Evolutionary conservation across 2,329 filamentous ascomycete species (phyloP).

Genomic region (Nannizziopsis arthrosporioides): DNA sequence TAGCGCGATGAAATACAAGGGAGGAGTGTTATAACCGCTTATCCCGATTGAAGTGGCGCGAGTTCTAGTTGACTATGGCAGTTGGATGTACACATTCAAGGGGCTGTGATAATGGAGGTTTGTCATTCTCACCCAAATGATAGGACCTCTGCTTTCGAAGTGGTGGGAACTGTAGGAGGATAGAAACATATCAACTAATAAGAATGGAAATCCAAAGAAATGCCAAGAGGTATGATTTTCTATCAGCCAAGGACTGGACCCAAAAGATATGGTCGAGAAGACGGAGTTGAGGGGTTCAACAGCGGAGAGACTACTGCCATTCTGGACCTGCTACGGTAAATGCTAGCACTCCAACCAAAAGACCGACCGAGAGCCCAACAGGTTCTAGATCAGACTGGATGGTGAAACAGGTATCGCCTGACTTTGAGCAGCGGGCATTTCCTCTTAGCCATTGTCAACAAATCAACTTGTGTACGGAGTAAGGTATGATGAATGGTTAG

Average conservation of each 20-base stretch:
- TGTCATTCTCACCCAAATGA: slow-evolving; percentile 10
- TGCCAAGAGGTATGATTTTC: slow-evolving; percentile 14
- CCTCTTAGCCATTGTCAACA: no score
- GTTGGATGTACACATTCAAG: slow-evolving; percentile 18
- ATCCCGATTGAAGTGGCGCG: slow-evolving; percentile 14
- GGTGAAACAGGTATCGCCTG: slow-evolving; percentile 14
- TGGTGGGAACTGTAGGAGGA: slow-evolving; percentile 19
- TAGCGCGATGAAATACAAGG: slow-evolving; percentile 17
- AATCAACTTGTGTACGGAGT: no score
- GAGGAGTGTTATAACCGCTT: slow-evolving; percentile 17
- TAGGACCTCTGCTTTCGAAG: slow-evolving; percentile 15
- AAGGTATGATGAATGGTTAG: no score
- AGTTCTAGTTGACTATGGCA: slow-evolving; percentile 15
- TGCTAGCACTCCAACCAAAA: slow-evolving; percentile 11
- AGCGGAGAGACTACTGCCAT: slow-evolving; percentile 11
- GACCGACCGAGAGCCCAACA: slow-evolving; percentile 11
- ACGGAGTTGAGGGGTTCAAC: slow-evolving; percentile 11
- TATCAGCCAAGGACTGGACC: slow-evolving; percentile 12
- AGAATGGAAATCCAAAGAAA: slow-evolving; percentile 12
- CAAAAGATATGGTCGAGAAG: slow-evolving; percentile 15
- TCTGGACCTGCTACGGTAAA: slow-evolving; percentile 11
- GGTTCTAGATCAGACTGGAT: slow-evolving; percentile 14
- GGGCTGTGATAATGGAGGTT: slow-evolving; percentile 20
- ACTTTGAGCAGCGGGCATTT: slow-evolving; percentile 7
- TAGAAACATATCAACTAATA: slow-evolving; percentile 14